Evolutionary conservation across 257 asterid genomes (phyloP).

Genomic region (Agastache rugosa): DNA sequence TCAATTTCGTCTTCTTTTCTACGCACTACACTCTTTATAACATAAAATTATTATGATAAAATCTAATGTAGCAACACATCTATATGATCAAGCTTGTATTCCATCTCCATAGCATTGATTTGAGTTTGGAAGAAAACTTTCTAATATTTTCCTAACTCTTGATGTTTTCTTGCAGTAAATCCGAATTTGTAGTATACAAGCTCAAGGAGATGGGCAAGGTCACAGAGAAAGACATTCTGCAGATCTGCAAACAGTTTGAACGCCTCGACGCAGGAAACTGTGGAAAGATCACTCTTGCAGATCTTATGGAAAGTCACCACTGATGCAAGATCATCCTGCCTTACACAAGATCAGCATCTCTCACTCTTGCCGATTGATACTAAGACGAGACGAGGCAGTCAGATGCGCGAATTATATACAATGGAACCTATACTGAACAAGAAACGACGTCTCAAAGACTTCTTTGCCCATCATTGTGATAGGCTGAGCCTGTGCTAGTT

Average conservation of each 20-base stretch:
- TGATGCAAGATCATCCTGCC: conserved; percentile 31
- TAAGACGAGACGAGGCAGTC: conserved; percentile 1
- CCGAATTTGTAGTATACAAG: conserved; percentile 89
- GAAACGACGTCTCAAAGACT: background rate
- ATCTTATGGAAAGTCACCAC: conserved; percentile 71
- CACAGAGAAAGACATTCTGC: conserved; percentile 71
- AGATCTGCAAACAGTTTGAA: conserved; percentile 78
- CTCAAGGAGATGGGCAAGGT: conserved; percentile 89
- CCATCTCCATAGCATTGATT: background rate
- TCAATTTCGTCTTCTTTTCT: background rate
- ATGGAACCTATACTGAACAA: background rate
- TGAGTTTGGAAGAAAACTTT: background rate
- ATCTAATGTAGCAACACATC: conserved; percentile 14
- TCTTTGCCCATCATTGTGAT: conserved; percentile 10
- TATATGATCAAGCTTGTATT: background rate
- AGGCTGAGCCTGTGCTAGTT: conserved; percentile 8
- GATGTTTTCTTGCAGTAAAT: conserved; percentile 61
- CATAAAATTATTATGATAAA: background rate
- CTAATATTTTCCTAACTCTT: background rate
- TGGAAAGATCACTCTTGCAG: conserved; percentile 87
- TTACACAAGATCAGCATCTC: background rate
- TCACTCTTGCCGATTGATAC: background rate
- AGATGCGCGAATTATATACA: background rate
- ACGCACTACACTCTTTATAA: background rate
- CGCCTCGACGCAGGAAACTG: conserved; percentile 81